These are phyloP conservation scores for Salix caprea DNA, from an alignment of 345 rosid genomes.

Conservation along the genomic window DNA sequence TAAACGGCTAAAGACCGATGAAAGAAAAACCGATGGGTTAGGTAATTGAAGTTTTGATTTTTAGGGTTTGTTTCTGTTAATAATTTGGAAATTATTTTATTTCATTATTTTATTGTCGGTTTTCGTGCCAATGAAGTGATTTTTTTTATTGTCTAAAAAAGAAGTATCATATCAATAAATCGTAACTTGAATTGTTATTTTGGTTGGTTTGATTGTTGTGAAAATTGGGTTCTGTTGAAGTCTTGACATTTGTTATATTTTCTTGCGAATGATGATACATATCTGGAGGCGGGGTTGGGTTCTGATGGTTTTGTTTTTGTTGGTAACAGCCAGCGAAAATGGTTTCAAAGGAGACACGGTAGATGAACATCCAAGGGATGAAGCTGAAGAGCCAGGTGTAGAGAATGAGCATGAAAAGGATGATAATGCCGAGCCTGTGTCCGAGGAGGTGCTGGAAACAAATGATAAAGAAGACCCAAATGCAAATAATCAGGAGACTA, in stretches of 20 bases:
- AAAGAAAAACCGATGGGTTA: conserved; percentile 31
- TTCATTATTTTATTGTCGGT: not conserved
- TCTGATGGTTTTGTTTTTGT: conserved; percentile 1
- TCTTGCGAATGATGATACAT: not conserved
- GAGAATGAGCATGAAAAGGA: conserved; percentile 27
- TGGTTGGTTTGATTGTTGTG: not conserved
- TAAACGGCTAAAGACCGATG: conserved; percentile 57
- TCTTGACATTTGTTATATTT: not conserved
- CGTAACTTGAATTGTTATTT: not conserved
- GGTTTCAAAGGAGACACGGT: conserved; percentile 34
- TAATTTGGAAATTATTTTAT: not conserved
- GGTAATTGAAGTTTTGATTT: conserved; percentile 31
- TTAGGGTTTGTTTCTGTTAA: not conserved
- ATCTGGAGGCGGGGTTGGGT: not conserved
- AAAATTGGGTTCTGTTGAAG: not conserved
- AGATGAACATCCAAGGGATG: conserved; percentile 21
- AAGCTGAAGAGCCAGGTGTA: conserved; percentile 15
- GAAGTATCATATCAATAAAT: not conserved
- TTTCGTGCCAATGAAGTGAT: not conserved
- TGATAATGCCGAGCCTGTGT: conserved; percentile 5
- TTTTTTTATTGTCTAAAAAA: not conserved
- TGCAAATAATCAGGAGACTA: conserved; percentile 15
- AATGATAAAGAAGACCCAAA: conserved; percentile 11
- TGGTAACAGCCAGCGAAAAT: conserved; percentile 34
- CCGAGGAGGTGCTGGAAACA: conserved; percentile 17